Conservation (phyloP, 495 filamentous ascomycete species). For the Hyaloscypha hepaticicola region DNA sequence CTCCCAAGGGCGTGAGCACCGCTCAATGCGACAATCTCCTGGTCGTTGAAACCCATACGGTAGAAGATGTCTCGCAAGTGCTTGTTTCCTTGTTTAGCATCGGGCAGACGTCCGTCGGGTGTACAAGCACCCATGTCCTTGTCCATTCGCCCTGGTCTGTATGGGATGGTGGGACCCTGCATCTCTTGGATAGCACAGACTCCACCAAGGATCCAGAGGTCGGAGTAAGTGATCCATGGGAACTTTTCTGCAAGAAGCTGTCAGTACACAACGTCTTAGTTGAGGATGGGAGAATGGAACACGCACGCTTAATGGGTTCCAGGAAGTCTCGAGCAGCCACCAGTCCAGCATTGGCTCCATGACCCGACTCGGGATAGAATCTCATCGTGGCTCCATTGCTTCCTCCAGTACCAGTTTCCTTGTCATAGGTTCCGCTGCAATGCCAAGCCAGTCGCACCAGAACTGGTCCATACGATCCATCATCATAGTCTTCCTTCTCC, state of each 20-base stretch:
- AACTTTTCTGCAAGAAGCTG: conserved; percentile 58
- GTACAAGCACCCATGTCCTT: conserved; percentile 82
- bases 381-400: conserved; percentile 98
- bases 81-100: conserved; percentile 72
- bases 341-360: conserved; percentile 93
- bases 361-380: conserved; percentile 86
- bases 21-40: conserved; percentile 87
- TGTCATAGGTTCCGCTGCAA: conserved; percentile 85
- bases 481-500: conserved; percentile 93
- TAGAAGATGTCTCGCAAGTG: conserved; percentile 93
- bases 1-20: conserved; percentile 93
- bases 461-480: conserved; percentile 93
- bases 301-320: conserved; percentile 78
- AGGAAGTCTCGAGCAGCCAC: conserved; percentile 88
- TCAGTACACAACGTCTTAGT: conserved; percentile 34
- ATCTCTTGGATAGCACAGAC: conserved; percentile 92
- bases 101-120: conserved; percentile 93
- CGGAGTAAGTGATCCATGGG: conserved; percentile 95
- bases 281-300: neutral
- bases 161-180: conserved; percentile 84
- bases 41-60: conserved; percentile 98
- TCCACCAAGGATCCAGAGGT: conserved; percentile 92
- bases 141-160: conserved; percentile 85
- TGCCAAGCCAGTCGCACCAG: conserved; percentile 86
- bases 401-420: conserved; percentile 84